Evolutionary conservation across 371 early-diverging fungal species (phyloP).

Genomic region (Circinella minor): DNA sequence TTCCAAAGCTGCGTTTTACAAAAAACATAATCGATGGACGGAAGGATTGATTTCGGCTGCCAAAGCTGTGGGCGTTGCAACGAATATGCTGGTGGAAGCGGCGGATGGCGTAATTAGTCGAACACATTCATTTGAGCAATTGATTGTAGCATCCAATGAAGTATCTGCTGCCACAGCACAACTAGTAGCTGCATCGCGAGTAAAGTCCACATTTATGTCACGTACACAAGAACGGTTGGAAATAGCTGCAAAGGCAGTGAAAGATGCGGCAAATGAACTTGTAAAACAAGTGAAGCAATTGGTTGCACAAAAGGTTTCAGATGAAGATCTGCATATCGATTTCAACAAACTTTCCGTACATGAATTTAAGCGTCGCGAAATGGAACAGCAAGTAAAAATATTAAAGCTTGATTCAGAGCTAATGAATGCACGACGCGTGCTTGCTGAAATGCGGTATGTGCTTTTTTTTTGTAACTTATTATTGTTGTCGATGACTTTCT

Average conservation of each 20-base stretch:
- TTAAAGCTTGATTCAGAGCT: constrained; percentile 93
- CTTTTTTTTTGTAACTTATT: not conserved
- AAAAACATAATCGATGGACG: constrained; percentile 98
- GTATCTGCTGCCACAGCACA: constrained; percentile 96
- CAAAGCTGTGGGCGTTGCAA: constrained; percentile 92
- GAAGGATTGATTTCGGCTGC: constrained; percentile 98
- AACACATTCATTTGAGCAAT: constrained; percentile 88
- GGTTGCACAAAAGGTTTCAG: constrained; percentile 68
- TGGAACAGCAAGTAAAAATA: constrained; percentile 97
- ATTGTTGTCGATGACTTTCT: not conserved
- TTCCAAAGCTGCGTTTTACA: constrained; percentile 92
- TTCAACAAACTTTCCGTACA: constrained; percentile 81
- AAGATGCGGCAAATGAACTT: constrained; percentile 87
- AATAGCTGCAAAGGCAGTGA: constrained; percentile 90
- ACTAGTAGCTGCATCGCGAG: constrained; percentile 95
- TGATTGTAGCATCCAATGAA: constrained; percentile 95
- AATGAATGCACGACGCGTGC: constrained; percentile 78
- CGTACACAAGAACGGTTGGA: constrained; percentile 93
- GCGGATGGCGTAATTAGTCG: constrained; percentile 97
- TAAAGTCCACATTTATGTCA: constrained; percentile 90
- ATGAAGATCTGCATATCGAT: constrained; percentile 62
- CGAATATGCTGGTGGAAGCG: constrained; percentile 89
- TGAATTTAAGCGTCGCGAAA: constrained; percentile 94
- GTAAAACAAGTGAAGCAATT: constrained; percentile 91
- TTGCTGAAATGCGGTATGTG: constrained; percentile 85